Evolutionary conservation across 2,329 filamentous ascomycete species (phyloP), one percentile per base, ranked within the genome.

Genomic region (Neonectria neomacrospora): DNA sequence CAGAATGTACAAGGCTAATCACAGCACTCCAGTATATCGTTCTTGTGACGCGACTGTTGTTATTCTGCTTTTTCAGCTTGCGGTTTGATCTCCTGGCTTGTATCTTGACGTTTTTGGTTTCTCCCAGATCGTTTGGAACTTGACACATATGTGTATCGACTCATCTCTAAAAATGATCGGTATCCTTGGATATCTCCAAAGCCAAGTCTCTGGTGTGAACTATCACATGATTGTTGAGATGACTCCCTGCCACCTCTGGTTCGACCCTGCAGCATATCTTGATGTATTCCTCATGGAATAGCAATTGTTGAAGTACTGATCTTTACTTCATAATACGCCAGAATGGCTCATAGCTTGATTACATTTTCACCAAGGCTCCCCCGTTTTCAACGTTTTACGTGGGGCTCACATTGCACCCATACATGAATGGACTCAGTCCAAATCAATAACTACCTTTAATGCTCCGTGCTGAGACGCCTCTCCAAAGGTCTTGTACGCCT

Each of bases 161-260:
- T 77, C 76, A 16, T 76, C 75, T 2, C 67, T 73, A 16, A 72
- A 76, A 58, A 75, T 67, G 69, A 72, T 77, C 45, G 69, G 76
- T 2, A 78, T 85, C 23, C 78, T 85, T 2, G 75, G 76, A 56
- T 78, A 76, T 39, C 72, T 85, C 23, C 78, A 81, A 66, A 74
- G 75, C 12, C 82, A 85, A 66, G 79, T 7, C 75, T 85, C 18
- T 74, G 85, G 2, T 82, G 83, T 85, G 74, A 68, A 68, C 48
- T 10, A 5, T 20, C 65, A 5, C 47, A 81, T 9, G 74, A 78
- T 26, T 81, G 73, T 52, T 82, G 3, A 70, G 67, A 6, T 71
- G 74, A 6, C 67, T 78, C 14, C 69, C 75, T 0, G 65, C 56
- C 3, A 58, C 58, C 0, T 50, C 58, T 41, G 44, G 2, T 20